A percentile compares a stretch with the other conserved stretches of the same genome.
Conservation (phyloP, 2,329 filamentous ascomycete genomes). For the Ophiocordyceps unilateralis region DNA sequence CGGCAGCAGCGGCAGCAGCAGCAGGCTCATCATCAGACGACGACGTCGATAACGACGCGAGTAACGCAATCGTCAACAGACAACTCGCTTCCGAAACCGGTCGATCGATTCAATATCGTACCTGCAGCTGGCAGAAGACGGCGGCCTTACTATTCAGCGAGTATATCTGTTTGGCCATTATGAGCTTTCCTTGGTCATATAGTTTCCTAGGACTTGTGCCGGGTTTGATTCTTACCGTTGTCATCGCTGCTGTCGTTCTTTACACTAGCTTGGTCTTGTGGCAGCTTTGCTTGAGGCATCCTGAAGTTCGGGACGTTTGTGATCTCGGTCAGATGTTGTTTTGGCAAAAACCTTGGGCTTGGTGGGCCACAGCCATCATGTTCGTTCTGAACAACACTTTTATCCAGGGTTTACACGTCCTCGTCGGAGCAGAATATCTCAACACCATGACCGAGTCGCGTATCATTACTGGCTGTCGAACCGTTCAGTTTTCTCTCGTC, state of each 20-base stretch:
- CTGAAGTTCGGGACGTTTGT: slow-evolving; percentile 81
- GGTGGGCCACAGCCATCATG: slow-evolving; percentile 60
- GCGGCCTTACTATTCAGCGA: slow-evolving; percentile 82
- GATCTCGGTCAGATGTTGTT: slow-evolving; percentile 94
- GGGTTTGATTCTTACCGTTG: slow-evolving; percentile 62
- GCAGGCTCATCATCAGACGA: background rate
- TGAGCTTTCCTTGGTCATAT: slow-evolving; percentile 94
- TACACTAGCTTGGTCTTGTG: slow-evolving; percentile 52
- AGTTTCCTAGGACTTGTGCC: slow-evolving; percentile 74
- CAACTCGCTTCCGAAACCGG: slow-evolving; percentile 65
- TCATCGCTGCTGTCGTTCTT: slow-evolving; percentile 61
- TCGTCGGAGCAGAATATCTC: slow-evolving; percentile 72
- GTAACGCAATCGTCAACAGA: slow-evolving; percentile 28
- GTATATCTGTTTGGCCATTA: slow-evolving; percentile 83
- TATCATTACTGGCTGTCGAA: slow-evolving; percentile 48
- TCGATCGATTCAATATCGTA: slow-evolving; percentile 76
- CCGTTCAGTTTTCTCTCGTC: slow-evolving; percentile 62
- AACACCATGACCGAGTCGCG: slow-evolving; percentile 69
- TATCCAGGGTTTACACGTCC: slow-evolving; percentile 66
- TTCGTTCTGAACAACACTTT: slow-evolving; percentile 91
- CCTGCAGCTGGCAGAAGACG: slow-evolving; percentile 91
- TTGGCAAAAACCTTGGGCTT: slow-evolving; percentile 61
- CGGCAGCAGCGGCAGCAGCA: slow-evolving; percentile 18
- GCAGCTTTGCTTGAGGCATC: slow-evolving; percentile 83
- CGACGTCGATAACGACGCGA: background rate